Evolutionary conservation across 768 basidiomycete species (phyloP).

Genomic region (Tulasnella sp.): DNA sequence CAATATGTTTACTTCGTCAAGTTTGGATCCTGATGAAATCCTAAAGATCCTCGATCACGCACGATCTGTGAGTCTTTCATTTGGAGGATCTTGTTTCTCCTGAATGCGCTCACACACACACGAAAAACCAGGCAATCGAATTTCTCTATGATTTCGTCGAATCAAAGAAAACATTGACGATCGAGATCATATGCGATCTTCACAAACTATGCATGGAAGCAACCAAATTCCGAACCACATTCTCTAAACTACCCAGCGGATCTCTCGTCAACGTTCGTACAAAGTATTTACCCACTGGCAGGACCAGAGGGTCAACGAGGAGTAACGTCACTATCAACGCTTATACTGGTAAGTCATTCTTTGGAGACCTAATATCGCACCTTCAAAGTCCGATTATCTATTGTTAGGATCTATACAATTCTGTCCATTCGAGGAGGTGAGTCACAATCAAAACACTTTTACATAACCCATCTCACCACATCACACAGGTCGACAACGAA

Average conservation of each 20-base stretch:
- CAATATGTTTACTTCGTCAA: no score
- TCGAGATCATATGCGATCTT: neutral
- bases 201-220: neutral
- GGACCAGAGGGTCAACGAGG: neutral
- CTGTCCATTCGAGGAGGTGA: slow-evolving; percentile 1
- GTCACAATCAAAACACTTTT: neutral
- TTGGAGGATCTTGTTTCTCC: neutral
- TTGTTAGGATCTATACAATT: neutral
- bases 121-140: neutral
- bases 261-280: neutral
- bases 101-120: neutral
- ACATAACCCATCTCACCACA: neutral
- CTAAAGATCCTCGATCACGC: neutral
- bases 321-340: neutral
- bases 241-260: neutral
- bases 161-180: neutral
- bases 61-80: neutral
- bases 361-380: no score
- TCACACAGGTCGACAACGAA: neutral
- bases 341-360: neutral
- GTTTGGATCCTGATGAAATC: neutral
- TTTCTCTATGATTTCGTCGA: neutral
- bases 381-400: no score
- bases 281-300: neutral
- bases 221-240: neutral